Conservation (phyloP, 306 rosid species). For the Fagus crenata region DNA sequence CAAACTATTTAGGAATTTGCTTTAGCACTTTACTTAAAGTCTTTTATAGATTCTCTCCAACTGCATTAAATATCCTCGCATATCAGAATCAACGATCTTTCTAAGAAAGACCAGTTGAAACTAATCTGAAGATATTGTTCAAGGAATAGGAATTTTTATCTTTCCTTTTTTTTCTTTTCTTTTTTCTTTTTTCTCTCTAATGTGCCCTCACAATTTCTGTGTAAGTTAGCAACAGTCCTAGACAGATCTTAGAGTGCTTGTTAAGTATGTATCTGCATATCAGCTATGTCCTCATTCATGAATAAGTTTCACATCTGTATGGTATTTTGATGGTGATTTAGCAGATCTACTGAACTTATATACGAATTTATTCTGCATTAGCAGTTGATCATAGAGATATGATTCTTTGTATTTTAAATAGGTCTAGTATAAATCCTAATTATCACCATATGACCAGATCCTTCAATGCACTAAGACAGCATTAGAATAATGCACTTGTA, state of each 20-base stretch:
- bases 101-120: constrained; percentile 46
- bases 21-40: constrained; percentile 53
- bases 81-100: constrained; percentile 57
- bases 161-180: constrained; percentile 16
- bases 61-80: constrained; percentile 61
- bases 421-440: constrained; percentile 16
- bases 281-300: constrained; percentile 26
- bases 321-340: constrained; percentile 28
- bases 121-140: constrained; percentile 55
- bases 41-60: constrained; percentile 48
- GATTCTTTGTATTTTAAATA: constrained; percentile 38
- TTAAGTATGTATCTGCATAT: constrained; percentile 34
- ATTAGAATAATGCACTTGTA: constrained; percentile 45
- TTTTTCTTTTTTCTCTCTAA: not conserved
- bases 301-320: constrained; percentile 9
- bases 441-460: constrained; percentile 29
- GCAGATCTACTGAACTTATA: constrained; percentile 13
- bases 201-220: constrained; percentile 21
- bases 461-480: constrained; percentile 20
- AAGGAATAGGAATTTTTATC: constrained; percentile 33
- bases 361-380: constrained; percentile 32
- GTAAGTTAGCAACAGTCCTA: constrained; percentile 29
- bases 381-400: constrained; percentile 35
- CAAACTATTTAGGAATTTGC: constrained; percentile 53
- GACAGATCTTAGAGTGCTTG: constrained; percentile 19